Base-by-base conservation (phyloP, 2,329 filamentous ascomycete species). In the Zymoseptoria ardabiliae region DNA sequence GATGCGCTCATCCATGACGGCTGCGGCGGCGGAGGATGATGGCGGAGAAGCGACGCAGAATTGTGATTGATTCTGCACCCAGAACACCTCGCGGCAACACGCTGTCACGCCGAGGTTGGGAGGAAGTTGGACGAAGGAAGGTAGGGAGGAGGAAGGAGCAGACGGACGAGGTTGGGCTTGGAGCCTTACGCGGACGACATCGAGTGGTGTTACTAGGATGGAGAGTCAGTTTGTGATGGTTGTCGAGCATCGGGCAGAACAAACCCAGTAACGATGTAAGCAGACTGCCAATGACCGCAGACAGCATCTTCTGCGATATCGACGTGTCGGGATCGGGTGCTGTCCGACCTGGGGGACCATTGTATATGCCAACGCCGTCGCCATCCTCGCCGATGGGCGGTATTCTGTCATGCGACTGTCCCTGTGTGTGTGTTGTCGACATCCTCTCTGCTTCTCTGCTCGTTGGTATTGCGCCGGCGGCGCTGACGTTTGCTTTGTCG, bases 51-150 rank as follows among this genome's bases (percentile, higher is more conserved):
- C 88, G 63, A 96, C 79, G 72, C 92, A 96, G 64, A 88, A 85
- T 60, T 91, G 87, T 22, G 87, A 83, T 73, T 87, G 89, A 71
- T 95, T 92, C 66, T 91, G 92, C 64, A 93, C 86, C 81, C 96
- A 99, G 75, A 97, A 99, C 41, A 99, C 93, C 74, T 99, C 93
- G 62, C 94, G 87, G 72, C 94, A 99, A 76, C 94, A 99, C 48
- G 92, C 86, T 17, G 92, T 96, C 57, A 97, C 90, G 61, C 94
- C 94, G 54, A 97, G 83, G 69, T 93, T 90, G 28, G 89, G 85
- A 58, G 91, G 90, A 54, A 94, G 82, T 64, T 87, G 84, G 63
- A 85, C 85, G 66, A 88, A 83, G 53, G 77, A 76, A 60, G 75
- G 71, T 66, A 71, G 82, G 76, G 67, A 82, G 58, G 70, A 64